Conservation (phyloP, 2,329 filamentous ascomycete genomes). For the Penicillium hesseltinei region DNA sequence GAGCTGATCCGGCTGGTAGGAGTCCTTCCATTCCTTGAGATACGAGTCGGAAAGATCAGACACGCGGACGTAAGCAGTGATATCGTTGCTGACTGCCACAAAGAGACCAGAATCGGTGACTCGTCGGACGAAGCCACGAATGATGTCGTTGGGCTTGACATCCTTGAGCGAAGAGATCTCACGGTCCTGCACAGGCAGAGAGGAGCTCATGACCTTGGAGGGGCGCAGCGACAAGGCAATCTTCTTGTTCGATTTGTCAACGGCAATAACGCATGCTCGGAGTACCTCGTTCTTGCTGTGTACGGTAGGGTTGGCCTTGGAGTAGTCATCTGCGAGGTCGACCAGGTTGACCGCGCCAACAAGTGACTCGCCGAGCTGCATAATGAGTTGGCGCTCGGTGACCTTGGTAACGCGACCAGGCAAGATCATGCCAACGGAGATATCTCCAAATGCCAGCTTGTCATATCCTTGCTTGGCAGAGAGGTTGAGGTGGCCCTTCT, state of each 20-base stretch:
- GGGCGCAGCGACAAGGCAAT: constrained; percentile 78
- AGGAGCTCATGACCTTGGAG: constrained; percentile 85
- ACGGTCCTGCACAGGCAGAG: constrained; percentile 73
- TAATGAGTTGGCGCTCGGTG: constrained; percentile 76
- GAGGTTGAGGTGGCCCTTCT: constrained; percentile 76
- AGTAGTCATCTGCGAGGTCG: constrained; percentile 84
- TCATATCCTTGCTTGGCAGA: constrained; percentile 68
- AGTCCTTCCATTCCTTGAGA: constrained; percentile 92
- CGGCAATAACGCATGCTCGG: constrained; percentile 76
- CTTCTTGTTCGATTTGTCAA: constrained; percentile 82
- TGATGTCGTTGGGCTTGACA: constrained; percentile 71
- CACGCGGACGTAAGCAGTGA: constrained; percentile 80
- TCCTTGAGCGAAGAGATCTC: constrained; percentile 72
- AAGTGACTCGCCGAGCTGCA: constrained; percentile 78
- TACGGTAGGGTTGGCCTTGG: constrained; percentile 70
- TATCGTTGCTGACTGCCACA: constrained; percentile 73
- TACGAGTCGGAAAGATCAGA: constrained; percentile 86
- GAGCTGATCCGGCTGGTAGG: constrained; percentile 83
- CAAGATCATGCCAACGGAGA: constrained; percentile 77
- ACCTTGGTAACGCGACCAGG: constrained; percentile 82
- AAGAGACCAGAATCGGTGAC: constrained; percentile 88
- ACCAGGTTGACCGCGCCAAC: constrained; percentile 78
- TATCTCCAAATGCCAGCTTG: constrained; percentile 64
- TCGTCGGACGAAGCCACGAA: constrained; percentile 90
- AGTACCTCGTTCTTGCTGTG: constrained; percentile 83